phyloP scores from a whole-genome alignment of 768 basidiomycete species.

The Auriscalpium vulgare region DNA sequence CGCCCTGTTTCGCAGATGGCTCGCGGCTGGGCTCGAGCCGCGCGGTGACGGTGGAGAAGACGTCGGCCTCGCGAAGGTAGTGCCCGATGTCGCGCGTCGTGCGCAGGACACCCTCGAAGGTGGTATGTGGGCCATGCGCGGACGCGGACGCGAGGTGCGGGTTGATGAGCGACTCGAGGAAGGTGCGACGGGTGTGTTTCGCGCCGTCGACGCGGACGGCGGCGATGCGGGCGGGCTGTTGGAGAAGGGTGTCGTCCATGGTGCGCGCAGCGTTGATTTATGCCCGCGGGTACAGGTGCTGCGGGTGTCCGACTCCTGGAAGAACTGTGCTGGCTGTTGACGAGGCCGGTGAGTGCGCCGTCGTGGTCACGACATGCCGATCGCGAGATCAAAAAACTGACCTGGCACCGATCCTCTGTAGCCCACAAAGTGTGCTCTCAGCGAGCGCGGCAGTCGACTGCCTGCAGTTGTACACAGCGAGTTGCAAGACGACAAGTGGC shows the following conservation, averaged over 20 bases:
- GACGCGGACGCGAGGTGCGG: slow-evolving; percentile 40
- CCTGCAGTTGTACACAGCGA: no score
- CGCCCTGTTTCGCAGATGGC: slow-evolving; percentile 43
- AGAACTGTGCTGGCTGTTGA: no score
- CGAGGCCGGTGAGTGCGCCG: no score
- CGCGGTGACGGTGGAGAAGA: slow-evolving; percentile 65
- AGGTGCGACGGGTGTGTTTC: slow-evolving; percentile 61
- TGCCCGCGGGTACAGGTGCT: no score
- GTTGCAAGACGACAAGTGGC: no score
- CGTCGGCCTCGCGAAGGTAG: slow-evolving; percentile 62
- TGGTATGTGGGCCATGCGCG: slow-evolving; percentile 15
- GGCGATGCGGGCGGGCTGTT: slow-evolving; percentile 59
- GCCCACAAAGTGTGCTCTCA: no score
- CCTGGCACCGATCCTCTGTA: no score
- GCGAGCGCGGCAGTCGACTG: no score
- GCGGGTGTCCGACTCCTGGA: no score
- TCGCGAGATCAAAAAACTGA: no score
- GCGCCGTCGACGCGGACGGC: slow-evolving; percentile 81
- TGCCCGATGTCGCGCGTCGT: slow-evolving; percentile 61
- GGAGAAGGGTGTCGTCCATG: slow-evolving; percentile 42
- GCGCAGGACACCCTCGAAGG: slow-evolving; percentile 62
- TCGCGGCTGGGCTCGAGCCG: slow-evolving; percentile 51
- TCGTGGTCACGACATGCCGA: no score
- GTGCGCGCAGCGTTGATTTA: no score
- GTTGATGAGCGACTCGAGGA: slow-evolving; percentile 71